Evolutionary conservation across 345 rosid genomes (phyloP).

Genomic region (Schrenkiella parvula): DNA sequence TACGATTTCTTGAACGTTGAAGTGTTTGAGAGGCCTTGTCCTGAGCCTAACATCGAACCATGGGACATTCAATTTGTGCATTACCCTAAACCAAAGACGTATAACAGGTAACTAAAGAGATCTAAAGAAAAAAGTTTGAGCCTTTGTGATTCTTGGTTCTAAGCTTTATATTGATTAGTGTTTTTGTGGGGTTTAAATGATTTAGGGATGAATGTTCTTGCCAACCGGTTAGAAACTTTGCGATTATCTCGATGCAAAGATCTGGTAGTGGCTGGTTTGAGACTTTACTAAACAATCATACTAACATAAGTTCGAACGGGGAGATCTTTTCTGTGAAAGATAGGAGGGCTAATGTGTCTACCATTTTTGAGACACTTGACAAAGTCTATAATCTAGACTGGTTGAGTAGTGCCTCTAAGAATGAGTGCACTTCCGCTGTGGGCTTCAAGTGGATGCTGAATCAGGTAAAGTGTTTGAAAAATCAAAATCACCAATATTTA

Average conservation of each 20-base stretch:
- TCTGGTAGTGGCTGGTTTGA: constrained; percentile 99
- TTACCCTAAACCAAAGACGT: constrained; percentile 74
- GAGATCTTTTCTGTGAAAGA: constrained; percentile 90
- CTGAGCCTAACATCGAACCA: constrained; percentile 67
- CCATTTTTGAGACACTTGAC: constrained; percentile 73
- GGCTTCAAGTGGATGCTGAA: constrained; percentile 99
- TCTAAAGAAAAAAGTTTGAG: neutral
- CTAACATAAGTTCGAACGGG: constrained; percentile 94
- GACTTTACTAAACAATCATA: constrained; percentile 84
- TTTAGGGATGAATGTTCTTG: constrained; percentile 81
- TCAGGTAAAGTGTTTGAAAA: constrained; percentile 54
- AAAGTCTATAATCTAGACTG: constrained; percentile 77
- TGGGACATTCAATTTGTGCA: constrained; percentile 91
- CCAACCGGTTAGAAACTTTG: constrained; percentile 88
- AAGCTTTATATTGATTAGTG: constrained; percentile 15
- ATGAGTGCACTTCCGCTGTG: constrained; percentile 92
- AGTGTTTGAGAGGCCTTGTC: constrained; percentile 60
- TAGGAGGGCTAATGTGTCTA: constrained; percentile 69
- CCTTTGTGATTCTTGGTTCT: neutral
- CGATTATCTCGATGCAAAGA: constrained; percentile 96
- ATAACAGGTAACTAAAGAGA: constrained; percentile 49
- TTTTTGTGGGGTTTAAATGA: neutral
- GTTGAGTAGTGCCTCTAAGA: constrained; percentile 92
- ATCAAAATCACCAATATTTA: neutral
- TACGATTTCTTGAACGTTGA: constrained; percentile 44